Evolutionary conservation across 331 rosid species (phyloP).

Genomic region (Ulmus americana): DNA sequence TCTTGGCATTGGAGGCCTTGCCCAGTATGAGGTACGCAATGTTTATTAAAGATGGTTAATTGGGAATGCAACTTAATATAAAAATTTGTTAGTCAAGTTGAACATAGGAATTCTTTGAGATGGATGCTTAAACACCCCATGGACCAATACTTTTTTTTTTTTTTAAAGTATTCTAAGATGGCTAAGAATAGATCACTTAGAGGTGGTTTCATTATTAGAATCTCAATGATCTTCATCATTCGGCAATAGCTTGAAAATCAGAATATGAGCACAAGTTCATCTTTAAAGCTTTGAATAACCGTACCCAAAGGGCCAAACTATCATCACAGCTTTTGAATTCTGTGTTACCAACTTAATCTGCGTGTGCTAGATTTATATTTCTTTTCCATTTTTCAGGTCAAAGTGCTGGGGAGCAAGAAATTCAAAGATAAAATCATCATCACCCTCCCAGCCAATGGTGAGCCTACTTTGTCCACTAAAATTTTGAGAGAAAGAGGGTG

Average conservation of each 20-base stretch:
- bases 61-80: no score
- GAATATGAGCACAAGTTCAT: no score
- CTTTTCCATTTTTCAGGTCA: constrained; percentile 44
- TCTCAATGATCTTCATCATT: no score
- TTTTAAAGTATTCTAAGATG: neutral
- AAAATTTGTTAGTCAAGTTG: no score
- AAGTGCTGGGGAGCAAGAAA: constrained; percentile 43
- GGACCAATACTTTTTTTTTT: neutral
- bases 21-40: constrained; percentile 64
- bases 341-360: neutral
- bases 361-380: neutral
- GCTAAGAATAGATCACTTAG: no score
- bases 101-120: no score
- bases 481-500: neutral
- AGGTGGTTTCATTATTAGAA: no score
- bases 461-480: constrained; percentile 16
- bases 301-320: neutral
- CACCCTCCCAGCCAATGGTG: constrained; percentile 77
- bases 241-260: no score
- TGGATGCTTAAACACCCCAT: no score
- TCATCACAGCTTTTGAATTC: neutral
- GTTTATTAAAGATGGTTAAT: no score
- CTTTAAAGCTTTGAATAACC: no score
- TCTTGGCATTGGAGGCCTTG: constrained; percentile 55
- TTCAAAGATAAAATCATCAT: constrained; percentile 59